Evolutionary conservation across 2,329 filamentous ascomycete genomes (phyloP).

Genomic region (Trichoderma sp.): DNA sequence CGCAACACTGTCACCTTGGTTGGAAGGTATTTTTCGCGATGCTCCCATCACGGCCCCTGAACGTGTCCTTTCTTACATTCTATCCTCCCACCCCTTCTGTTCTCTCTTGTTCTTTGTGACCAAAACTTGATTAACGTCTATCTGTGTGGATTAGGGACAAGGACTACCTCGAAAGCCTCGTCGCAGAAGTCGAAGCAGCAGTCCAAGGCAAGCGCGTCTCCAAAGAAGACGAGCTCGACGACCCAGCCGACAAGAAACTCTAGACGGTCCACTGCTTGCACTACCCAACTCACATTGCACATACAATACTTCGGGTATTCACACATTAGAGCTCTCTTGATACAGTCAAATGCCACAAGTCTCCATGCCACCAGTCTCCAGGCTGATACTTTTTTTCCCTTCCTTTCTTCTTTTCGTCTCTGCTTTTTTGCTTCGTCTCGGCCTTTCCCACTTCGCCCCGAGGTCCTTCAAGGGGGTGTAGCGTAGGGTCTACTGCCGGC

Average conservation of each 20-base stretch:
- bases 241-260: constrained; percentile 33
- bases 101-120: too few species aligned
- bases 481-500: neutral
- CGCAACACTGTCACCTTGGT: constrained; percentile 90
- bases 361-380: too few species aligned
- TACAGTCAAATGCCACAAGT: neutral
- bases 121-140: neutral
- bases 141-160: constrained; percentile 56
- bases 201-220: constrained; percentile 73
- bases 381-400: too few species aligned
- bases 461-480: neutral
- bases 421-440: too few species aligned
- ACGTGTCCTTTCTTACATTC: neutral
- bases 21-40: constrained; percentile 49
- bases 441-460: too few species aligned
- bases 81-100: neutral
- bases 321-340: neutral
- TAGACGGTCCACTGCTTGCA: neutral
- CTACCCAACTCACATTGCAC: neutral
- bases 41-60: neutral
- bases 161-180: constrained; percentile 75
- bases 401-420: too few species aligned
- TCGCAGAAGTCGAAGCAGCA: constrained; percentile 74
- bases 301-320: too few species aligned
- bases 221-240: constrained; percentile 71